Evolutionary conservation across 1,284 basidiomycete genomes (phyloP), one percentile per base, ranked within the genome.

Genomic region (Singerocomus inundabilis): DNA sequence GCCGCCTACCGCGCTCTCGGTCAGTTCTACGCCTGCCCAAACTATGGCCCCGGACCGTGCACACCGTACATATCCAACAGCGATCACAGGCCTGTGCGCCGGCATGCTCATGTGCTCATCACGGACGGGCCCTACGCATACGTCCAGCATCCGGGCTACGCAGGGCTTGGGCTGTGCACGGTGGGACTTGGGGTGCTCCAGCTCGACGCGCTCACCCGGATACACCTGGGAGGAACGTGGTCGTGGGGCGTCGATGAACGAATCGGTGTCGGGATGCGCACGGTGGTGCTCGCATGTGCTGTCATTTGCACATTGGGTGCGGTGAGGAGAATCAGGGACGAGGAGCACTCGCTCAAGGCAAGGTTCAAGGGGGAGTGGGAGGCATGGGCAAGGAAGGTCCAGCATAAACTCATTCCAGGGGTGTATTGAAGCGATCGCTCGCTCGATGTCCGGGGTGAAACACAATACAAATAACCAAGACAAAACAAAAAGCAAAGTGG

Each of bases 141-240:
- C 38, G 48, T 68, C 3, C 62, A 66, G 12, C 69, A 71, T 44
- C 70, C 70, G 0, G 58, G 64, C 13, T 70, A 69, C 43, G 53
- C 56, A 0, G 62, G 62, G n/a, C 46, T 55, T 6, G 6, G 59
- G 11, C 21, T 60, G 26, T 56, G 49, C 12, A 48, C 47, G 16
- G n/a, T 40, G 1, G 61, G 61, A 13, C 37, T 59, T 1, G 39
- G 47, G 10, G 3, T 47, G 13, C 33, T 56, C 16, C 51, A 63
- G 11, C 8, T 50, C 13, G 47, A 47, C 15, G 28, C 16, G 36
- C 28, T 54, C 21, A 35, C n/a, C n/a, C n/a, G 4, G 18, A n/a
- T 24, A 15, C 34, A 16, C 3, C 18, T 10, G 33, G 8, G 21
- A 13, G 44, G 8, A 5, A 6, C 18, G 2, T 32, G 21, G 3